Base-by-base conservation (phyloP, 1,139 yeast species). In the Wickerhamiella pararugosa region DNA sequence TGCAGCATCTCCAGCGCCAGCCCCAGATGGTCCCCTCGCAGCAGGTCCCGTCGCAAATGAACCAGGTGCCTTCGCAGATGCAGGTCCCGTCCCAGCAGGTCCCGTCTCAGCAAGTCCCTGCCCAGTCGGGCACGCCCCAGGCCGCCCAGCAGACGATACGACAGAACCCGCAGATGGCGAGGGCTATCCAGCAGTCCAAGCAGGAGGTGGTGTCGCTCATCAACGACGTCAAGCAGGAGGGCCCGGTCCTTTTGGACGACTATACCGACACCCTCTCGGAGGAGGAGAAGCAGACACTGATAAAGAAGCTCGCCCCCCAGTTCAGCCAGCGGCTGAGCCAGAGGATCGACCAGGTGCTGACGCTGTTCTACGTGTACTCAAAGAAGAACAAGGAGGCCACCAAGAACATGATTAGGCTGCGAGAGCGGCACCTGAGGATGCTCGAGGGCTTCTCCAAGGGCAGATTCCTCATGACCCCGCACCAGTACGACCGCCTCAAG, bases 341-440 rank as follows among this genome's bases (percentile, higher is more conserved):
- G 37, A 71, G 77, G 50, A 80, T 80, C 25, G 93, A 83, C 55
- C 77, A 77, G 48, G 68, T 83, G 40, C 75, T 82, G 40, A 84
- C 92, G 36, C 76, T 81, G 55, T 82, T 81, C 53, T 83, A 72
- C 55, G 36, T 49, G 15, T 71, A 79, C 46, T 66, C 83, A 44
- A 79, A 92, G 1, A 73, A 78, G 52, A 81, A 79, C 56, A 71
- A 69, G 37, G 83, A 76, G 44, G 87, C 83, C 5, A 79, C 94
- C 1, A 75, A 75, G 53, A 71, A 82, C 49, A 70, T 84, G 48
- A 68, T 84, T 47, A 90, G 81, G 57, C 75, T 82, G 69, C 78
- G 83, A 59, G 70, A 75, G 48, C 79, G 83, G 79, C 75, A 83
- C 36, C 78, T 76, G 53, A 79, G 78, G 56, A 80, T 83, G 47